Evolutionary conservation across 805 yeast genomes (phyloP), one percentile per base, ranked within the genome.

Genomic region (Torulaspora delbrueckii): DNA sequence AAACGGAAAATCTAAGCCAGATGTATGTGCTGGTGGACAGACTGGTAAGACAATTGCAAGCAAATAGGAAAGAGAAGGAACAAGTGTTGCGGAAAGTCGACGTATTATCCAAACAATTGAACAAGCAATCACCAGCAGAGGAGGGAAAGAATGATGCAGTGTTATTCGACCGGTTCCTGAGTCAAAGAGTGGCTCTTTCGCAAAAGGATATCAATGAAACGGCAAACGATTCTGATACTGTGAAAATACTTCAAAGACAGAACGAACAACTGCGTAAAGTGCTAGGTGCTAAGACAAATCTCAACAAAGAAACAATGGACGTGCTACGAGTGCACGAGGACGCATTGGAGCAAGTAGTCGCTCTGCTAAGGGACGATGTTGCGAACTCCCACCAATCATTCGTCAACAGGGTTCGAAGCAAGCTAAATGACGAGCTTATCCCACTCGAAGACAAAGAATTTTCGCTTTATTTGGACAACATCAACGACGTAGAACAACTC

Each of bases 1-100:
- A 60, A 37, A 51, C 62, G 4, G 65, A 60, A 36, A 59, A 59
- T 34, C 44, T 60, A 31, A 46, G 46, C 7, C 53, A 59, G 24
- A 41, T 60, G 53, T 59, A 60, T 38, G 40, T 44, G n/a, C 45
- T 59, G 33, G 57, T 57, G 7, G 49, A 54, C 8, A 45, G 40
- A 25, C 49, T 60, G 9, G 40, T 53, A 19, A 36, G 25, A 2
- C 58, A 55, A 32, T 31, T 59, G 46, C 35, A 44, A 12, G 47
- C 46, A 24, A 60, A 60, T 42, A 51, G 58, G 38, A 25, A 26
- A 8, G 50, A 55, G 31, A 53, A 58, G 32, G 54, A 52, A n/a
- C 47, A 46, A 3, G 40, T 60, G 3, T 24, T 59, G 26, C 28
- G 45, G 19, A 50, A 45, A 13, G 46, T 59, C 3, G 65, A 60